Percentiles rank a stretch among this genome's conserved stretches.
phyloP scores from a whole-genome alignment of 208 protist genomes.

The Trypanosoma cruzi region DNA sequence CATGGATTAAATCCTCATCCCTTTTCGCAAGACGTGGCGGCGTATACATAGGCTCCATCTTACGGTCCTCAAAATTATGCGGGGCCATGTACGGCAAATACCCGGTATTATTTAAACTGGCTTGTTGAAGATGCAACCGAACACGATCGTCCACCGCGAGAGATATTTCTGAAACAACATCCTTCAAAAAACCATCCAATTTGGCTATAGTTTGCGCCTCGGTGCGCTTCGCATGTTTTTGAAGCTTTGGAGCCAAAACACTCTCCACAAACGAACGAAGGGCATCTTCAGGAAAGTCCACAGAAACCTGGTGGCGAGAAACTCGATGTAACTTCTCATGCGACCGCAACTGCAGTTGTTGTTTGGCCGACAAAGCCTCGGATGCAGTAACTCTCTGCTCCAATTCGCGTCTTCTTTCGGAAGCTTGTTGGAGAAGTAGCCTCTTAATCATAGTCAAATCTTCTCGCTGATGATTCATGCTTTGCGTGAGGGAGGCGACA shows the following conservation, averaged over 20 bases:
- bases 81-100: neutral
- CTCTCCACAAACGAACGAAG: conserved; percentile 73
- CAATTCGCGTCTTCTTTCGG: conserved; percentile 55
- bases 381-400: conserved; percentile 30
- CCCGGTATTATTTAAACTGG: neutral
- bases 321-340: conserved; percentile 25
- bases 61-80: neutral
- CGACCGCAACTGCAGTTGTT: conserved; percentile 3
- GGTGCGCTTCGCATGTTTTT: conserved; percentile 55
- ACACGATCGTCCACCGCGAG: conserved; percentile 61
- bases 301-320: conserved; percentile 61
- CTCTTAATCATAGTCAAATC: conserved; percentile 87
- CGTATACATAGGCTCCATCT: neutral
- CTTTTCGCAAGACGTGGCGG: neutral
- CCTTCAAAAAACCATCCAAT: conserved; percentile 73
- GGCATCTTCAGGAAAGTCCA: conserved; percentile 80
- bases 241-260: conserved; percentile 55
- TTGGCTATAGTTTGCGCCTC: conserved; percentile 62
- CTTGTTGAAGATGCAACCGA: conserved; percentile 22
- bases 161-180: conserved; percentile 53
- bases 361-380: conserved; percentile 10
- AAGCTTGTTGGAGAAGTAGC: conserved; percentile 81
- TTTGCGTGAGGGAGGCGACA: conserved; percentile 74
- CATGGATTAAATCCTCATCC: neutral
- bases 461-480: conserved; percentile 81